Conservation (phyloP, 306 rosid species). For the Dryas drummondii region DNA sequence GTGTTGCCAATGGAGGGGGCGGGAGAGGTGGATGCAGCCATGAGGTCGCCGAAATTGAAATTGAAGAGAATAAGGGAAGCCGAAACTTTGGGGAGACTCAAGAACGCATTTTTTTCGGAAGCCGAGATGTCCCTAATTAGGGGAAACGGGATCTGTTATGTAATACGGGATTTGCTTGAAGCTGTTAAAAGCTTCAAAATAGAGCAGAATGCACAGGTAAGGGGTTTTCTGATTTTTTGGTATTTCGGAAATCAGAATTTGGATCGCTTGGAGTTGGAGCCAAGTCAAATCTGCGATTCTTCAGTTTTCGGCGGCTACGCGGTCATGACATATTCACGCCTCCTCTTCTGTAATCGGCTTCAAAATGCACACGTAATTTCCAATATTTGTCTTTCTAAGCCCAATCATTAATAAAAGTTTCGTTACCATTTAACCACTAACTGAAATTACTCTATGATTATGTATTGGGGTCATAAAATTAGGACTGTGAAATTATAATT, state of each 20-base stretch:
- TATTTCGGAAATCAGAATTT: background rate
- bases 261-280: background rate
- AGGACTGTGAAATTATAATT: too few species aligned
- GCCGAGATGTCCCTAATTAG: background rate
- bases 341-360: too few species aligned
- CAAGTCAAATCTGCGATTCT: too few species aligned
- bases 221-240: background rate
- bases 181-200: background rate
- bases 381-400: too few species aligned
- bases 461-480: too few species aligned
- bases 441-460: too few species aligned
- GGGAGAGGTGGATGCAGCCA: constrained; percentile 50
- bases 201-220: background rate
- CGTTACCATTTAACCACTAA: too few species aligned
- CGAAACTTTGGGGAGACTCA: constrained; percentile 20
- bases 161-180: background rate
- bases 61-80: background rate
- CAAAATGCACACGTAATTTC: too few species aligned
- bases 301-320: too few species aligned
- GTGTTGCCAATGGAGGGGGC: constrained; percentile 60
- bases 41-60: constrained; percentile 26
- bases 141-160: background rate
- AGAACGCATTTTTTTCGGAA: constrained; percentile 28
- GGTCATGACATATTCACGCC: too few species aligned
- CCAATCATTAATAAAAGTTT: too few species aligned